phyloP scores from a whole-genome alignment of 495 filamentous ascomycete species.

The Penicillium cosmopolitanum region DNA sequence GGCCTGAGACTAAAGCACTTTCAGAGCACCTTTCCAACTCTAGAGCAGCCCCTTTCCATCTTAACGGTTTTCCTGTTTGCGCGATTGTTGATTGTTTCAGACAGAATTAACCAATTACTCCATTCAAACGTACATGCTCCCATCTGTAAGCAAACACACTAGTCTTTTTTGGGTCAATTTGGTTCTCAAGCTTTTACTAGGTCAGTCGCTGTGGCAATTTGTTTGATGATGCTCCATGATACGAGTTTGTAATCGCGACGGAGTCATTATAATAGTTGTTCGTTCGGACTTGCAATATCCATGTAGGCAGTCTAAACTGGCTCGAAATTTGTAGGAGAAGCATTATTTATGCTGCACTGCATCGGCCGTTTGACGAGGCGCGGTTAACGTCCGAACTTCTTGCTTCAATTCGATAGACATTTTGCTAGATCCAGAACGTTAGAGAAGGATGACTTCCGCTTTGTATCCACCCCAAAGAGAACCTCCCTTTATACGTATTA shows the following conservation, averaged over 20 bases:
- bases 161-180: not conserved
- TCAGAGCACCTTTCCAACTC: not conserved
- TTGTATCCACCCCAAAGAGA: too few species aligned
- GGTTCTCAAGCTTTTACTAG: too few species aligned
- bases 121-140: not conserved
- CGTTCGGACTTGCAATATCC: not conserved
- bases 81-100: not conserved
- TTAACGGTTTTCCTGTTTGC: not conserved
- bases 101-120: not conserved
- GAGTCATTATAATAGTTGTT: not conserved
- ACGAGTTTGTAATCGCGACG: not conserved
- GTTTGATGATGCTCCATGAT: not conserved
- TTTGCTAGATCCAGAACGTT: too few species aligned
- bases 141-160: not conserved
- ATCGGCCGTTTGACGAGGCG: not conserved
- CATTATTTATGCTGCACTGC: not conserved
- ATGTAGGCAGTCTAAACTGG: not conserved
- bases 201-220: too few species aligned
- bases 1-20: not conserved
- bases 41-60: not conserved
- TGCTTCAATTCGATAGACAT: too few species aligned
- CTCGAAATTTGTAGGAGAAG: not conserved
- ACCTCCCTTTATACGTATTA: too few species aligned
- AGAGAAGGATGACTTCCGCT: too few species aligned
- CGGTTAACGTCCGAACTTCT: too few species aligned